phyloP scores from a whole-genome alignment of 2,329 filamentous ascomycete genomes.

The Neodidymelliopsis sp. region DNA sequence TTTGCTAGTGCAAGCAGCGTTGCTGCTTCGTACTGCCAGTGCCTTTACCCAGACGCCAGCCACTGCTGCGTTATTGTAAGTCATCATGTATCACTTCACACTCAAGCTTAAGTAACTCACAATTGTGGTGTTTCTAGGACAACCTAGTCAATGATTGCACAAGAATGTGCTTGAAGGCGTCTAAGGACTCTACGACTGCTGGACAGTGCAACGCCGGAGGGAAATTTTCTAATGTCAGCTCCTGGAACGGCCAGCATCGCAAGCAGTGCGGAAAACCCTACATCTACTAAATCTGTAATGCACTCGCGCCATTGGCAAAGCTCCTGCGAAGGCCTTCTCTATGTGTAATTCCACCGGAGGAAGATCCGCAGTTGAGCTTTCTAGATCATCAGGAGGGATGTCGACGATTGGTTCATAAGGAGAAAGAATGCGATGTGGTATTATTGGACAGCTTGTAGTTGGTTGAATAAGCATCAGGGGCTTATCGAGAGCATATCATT shows the following conservation, averaged over 20 bases:
- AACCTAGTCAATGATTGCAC: constrained; percentile 11
- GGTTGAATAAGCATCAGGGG: not conserved
- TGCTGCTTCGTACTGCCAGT: constrained; percentile 13
- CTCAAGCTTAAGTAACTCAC: constrained; percentile 8
- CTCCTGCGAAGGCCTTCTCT: constrained; percentile 3
- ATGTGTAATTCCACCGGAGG: constrained; percentile 6
- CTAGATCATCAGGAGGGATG: constrained; percentile 8
- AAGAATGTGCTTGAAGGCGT: constrained; percentile 13
- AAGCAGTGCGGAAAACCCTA: constrained; percentile 13
- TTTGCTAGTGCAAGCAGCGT: constrained; percentile 11
- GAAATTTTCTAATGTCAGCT: constrained; percentile 12
- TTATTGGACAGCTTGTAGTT: constrained; percentile 1
- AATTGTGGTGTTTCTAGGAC: constrained; percentile 6
- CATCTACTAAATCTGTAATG: constrained; percentile 5
- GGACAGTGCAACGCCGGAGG: constrained; percentile 11
- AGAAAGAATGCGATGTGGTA: not conserved
- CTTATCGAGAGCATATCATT: not conserved
- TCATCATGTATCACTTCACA: constrained; percentile 6
- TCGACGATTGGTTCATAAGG: not conserved
- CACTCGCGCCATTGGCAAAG: constrained; percentile 2
- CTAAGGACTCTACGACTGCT: constrained; percentile 11
- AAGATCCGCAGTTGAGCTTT: constrained; percentile 6
- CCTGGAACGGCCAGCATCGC: constrained; percentile 6
- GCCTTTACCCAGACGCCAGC: constrained; percentile 11
- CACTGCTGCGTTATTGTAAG: constrained; percentile 13